These are phyloP conservation scores for Brachypodium distachyon DNA, from an alignment of 202 grass and related monocot species.

Conservation along the genomic window DNA sequence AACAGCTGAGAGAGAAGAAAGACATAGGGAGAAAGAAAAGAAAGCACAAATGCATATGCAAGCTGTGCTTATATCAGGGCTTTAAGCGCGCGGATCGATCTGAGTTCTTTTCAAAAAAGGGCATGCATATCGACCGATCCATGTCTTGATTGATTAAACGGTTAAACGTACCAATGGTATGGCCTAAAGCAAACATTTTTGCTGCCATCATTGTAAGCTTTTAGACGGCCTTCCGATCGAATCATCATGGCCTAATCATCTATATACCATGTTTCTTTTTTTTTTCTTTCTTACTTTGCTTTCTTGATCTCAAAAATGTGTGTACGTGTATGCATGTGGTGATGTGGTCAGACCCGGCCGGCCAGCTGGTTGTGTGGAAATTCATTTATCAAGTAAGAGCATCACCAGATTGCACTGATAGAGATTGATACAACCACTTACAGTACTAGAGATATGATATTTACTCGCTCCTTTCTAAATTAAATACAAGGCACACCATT, in stretches of 20 bases:
- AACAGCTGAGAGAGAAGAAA: constrained; percentile 9
- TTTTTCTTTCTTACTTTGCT: neutral
- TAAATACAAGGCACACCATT: too few relatives aligned
- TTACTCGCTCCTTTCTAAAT: too few relatives aligned
- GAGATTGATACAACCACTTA: too few relatives aligned
- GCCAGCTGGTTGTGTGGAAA: neutral
- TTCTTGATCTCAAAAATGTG: neutral
- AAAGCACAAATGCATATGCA: too few relatives aligned
- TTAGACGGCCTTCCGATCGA: constrained; percentile 34
- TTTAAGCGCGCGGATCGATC: constrained; percentile 18
- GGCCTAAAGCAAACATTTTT: constrained; percentile 27
- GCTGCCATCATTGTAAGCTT: constrained; percentile 57
- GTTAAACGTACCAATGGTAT: constrained; percentile 9
- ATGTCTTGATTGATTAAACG: constrained; percentile 27
- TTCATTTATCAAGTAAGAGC: neutral
- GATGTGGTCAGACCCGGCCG: neutral
- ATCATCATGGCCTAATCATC: constrained; percentile 59
- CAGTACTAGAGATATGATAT: too few relatives aligned
- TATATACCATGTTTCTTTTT: neutral
- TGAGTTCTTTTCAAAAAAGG: neutral
- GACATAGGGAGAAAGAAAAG: constrained; percentile 15
- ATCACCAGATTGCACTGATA: neutral
- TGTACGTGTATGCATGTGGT: neutral
- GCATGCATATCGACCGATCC: neutral
- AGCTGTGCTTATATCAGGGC: constrained; percentile 33